A percentile compares a stretch with the other conserved stretches of the same genome.
Conservation (phyloP, 1,139 yeast species). For the Suhomyces chickasaworum region DNA sequence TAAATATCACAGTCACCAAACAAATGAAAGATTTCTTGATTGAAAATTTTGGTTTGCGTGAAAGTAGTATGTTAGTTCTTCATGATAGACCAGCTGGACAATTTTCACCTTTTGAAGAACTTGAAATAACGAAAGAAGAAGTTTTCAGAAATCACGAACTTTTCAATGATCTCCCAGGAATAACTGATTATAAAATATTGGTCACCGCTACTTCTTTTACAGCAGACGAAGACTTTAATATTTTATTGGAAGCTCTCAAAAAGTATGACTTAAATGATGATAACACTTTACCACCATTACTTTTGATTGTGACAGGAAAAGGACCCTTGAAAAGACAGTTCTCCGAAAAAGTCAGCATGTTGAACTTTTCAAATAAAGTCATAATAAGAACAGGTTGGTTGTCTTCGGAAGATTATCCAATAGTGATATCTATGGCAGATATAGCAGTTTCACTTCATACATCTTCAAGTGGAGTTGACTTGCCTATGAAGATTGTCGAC, state of each 20-base stretch:
- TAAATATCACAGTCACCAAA: slow-evolving; percentile 79
- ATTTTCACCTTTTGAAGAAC: slow-evolving; percentile 51
- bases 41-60: slow-evolving; percentile 51
- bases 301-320: slow-evolving; percentile 86
- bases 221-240: slow-evolving; percentile 85
- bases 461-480: slow-evolving; percentile 89
- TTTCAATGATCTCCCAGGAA: slow-evolving; percentile 35
- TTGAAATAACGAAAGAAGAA: slow-evolving; percentile 26
- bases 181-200: slow-evolving; percentile 56
- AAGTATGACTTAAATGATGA: slow-evolving; percentile 34
- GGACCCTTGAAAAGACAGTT: slow-evolving; percentile 74
- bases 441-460: slow-evolving; percentile 87
- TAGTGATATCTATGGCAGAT: slow-evolving; percentile 74
- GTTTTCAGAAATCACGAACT: slow-evolving; percentile 42
- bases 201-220: slow-evolving; percentile 93
- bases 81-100: slow-evolving; percentile 76
- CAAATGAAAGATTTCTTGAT: slow-evolving; percentile 66
- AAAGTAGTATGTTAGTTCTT: slow-evolving; percentile 45
- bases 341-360: slow-evolving; percentile 44
- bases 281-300: slow-evolving; percentile 47
- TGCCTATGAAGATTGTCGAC: slow-evolving; percentile 97
- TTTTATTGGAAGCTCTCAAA: slow-evolving; percentile 69
- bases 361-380: slow-evolving; percentile 47
- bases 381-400: slow-evolving; percentile 74
- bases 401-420: slow-evolving; percentile 76